Evolutionary conservation across 768 basidiomycete species (phyloP).

Genomic region (Boletus tylopilopsis): DNA sequence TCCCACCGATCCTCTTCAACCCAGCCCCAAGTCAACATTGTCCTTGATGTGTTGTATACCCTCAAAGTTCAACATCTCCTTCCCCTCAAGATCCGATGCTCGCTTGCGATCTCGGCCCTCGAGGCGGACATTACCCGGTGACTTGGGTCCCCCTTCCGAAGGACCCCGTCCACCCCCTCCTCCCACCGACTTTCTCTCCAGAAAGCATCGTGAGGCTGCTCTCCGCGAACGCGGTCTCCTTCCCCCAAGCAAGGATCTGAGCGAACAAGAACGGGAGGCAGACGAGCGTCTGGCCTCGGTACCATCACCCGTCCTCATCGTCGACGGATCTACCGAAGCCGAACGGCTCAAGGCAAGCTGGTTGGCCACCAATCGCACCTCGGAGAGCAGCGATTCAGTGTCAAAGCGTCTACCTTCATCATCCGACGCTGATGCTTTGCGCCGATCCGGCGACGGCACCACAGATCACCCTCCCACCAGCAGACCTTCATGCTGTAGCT

Average conservation of each 20-base stretch:
- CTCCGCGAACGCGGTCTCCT: conserved; percentile 58
- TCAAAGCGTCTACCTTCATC: not conserved
- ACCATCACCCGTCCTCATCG: conserved; percentile 27
- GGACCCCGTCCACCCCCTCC: conserved; percentile 10
- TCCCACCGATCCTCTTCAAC: not conserved
- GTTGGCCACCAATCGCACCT: conserved; percentile 39
- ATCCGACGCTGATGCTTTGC: not conserved
- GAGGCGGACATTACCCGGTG: conserved; percentile 6
- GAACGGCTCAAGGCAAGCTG: conserved; percentile 52
- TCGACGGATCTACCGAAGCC: conserved; percentile 40
- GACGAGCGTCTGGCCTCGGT: conserved; percentile 37
- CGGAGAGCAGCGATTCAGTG: conserved; percentile 28
- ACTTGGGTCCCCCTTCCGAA: not conserved
- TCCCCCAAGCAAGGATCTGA: conserved; percentile 40
- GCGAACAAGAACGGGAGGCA: conserved; percentile 39
- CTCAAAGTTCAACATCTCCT: conserved; percentile 24
- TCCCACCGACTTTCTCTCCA: conserved; percentile 25
- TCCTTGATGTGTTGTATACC: conserved; percentile 30
- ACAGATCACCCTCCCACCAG: conserved; percentile 5
- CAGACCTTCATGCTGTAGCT: conserved; percentile 25
- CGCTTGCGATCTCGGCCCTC: conserved; percentile 13
- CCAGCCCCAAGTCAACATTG: conserved; percentile 12
- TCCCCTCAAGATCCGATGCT: conserved; percentile 13
- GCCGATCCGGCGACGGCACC: conserved; percentile 12
- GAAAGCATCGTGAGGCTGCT: conserved; percentile 42